Evolutionary conservation across 805 yeast genomes (phyloP).

Genomic region (Spathaspora hagerdaliae): DNA sequence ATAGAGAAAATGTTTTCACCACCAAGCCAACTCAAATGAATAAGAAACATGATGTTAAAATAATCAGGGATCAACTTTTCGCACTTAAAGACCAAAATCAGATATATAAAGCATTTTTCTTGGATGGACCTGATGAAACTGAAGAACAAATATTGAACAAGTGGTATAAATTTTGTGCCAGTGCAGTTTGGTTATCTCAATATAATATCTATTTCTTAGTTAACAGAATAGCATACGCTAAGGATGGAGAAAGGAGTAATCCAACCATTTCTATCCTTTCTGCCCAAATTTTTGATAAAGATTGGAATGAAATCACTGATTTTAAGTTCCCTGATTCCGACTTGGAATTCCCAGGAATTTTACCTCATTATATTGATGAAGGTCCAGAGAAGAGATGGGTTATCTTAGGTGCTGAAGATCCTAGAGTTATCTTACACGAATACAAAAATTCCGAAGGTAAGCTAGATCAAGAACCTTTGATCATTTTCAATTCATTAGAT

Average conservation of each 20-base stretch:
- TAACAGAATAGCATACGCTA: conserved; percentile 22
- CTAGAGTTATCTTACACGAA: conserved; percentile 12
- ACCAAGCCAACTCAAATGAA: neutral
- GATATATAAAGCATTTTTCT: conserved; percentile 8
- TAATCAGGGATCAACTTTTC: conserved; percentile 8
- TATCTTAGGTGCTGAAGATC: conserved; percentile 14
- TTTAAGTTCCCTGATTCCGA: conserved; percentile 6
- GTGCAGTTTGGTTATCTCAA: conserved; percentile 24
- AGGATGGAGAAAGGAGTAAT: conserved; percentile 14
- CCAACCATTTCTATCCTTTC: conserved; percentile 23
- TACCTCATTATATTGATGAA: conserved; percentile 8
- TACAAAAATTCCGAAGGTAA: conserved; percentile 5
- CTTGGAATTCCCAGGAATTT: conserved; percentile 8
- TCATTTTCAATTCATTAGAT: conserved; percentile 18
- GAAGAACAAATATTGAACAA: conserved; percentile 8
- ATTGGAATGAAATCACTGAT: conserved; percentile 17
- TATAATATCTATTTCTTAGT: conserved; percentile 26
- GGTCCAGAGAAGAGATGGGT: conserved; percentile 1
- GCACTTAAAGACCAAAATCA: conserved; percentile 5
- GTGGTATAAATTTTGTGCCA: conserved; percentile 12
- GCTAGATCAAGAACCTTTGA: conserved; percentile 17
- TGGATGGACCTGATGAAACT: conserved; percentile 8
- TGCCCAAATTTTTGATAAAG: conserved; percentile 15
- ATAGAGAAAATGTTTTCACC: neutral
- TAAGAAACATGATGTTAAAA: conserved; percentile 5